phyloP scores from a whole-genome alignment of 2,329 filamentous ascomycete species.

The Tolypocladium sp. region DNA sequence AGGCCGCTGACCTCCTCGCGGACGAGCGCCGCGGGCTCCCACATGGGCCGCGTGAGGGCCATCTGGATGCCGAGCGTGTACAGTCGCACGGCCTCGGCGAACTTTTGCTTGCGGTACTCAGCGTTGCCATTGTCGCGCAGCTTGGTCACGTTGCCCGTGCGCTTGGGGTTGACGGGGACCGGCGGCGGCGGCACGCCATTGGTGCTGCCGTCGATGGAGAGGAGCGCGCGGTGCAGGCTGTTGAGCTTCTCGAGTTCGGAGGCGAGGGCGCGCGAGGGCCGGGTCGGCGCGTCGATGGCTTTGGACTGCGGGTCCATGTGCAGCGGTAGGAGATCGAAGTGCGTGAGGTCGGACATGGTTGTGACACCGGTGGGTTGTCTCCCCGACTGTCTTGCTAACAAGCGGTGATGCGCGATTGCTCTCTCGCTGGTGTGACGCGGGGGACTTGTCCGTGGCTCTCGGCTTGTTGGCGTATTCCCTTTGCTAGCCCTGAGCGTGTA shows the following conservation, averaged over 20 bases:
- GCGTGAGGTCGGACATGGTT: conserved; percentile 52
- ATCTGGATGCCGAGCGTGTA: conserved; percentile 87
- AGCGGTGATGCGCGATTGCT: not conserved
- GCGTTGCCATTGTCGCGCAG: conserved; percentile 81
- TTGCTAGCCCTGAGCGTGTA: not conserved
- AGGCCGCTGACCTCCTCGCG: conserved; percentile 75
- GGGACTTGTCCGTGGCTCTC: not conserved
- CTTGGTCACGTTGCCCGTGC: conserved; percentile 78
- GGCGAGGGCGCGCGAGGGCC: conserved; percentile 41
- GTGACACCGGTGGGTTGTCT: conserved; percentile 2
- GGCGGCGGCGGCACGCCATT: conserved; percentile 71
- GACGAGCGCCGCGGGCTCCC: conserved; percentile 80
- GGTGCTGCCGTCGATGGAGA: conserved; percentile 45
- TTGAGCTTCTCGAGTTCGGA: conserved; percentile 68
- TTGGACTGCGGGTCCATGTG: conserved; percentile 76
- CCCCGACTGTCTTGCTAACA: not conserved
- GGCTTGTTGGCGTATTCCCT: not conserved
- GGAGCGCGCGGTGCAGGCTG: conserved; percentile 64
- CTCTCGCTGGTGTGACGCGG: not conserved
- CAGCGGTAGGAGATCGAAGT: conserved; percentile 76
- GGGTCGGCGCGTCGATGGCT: conserved; percentile 44
- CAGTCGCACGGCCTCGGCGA: conserved; percentile 66
- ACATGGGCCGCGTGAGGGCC: conserved; percentile 71
- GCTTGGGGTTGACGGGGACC: conserved; percentile 86
- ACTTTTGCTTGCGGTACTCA: conserved; percentile 69